phyloP scores from a whole-genome alignment of 352 stramenopile species.

The Aphanomyces stellatus region DNA sequence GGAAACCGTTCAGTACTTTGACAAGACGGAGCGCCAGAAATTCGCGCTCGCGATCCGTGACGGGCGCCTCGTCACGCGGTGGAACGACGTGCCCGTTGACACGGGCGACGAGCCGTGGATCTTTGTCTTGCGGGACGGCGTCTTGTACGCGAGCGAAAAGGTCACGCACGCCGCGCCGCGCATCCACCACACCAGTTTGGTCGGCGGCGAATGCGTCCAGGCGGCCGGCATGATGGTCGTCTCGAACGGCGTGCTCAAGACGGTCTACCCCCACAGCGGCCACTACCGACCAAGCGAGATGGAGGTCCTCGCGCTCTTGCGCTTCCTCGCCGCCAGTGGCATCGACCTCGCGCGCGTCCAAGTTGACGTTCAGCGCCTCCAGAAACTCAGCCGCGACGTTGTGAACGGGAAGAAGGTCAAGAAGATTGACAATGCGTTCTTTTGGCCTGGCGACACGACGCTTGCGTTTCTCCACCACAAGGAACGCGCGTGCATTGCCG shows the following conservation, averaged over 20 bases:
- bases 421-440: constrained; percentile 80
- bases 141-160: constrained; percentile 92
- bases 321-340: constrained; percentile 86
- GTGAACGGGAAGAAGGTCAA: constrained; percentile 59
- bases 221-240: constrained; percentile 96
- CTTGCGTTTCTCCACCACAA: constrained; percentile 71
- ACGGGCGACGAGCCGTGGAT: constrained; percentile 94
- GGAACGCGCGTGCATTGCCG: constrained; percentile 62
- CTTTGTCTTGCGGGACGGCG: constrained; percentile 92
- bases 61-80: constrained; percentile 53
- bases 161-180: constrained; percentile 89
- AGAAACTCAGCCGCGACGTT: constrained; percentile 90
- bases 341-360: constrained; percentile 86
- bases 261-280: constrained; percentile 95
- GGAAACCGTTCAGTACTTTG: constrained; percentile 94
- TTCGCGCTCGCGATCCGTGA: constrained; percentile 80
- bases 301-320: constrained; percentile 90
- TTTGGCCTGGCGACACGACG: constrained; percentile 68
- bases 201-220: constrained; percentile 93
- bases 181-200: constrained; percentile 98
- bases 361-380: constrained; percentile 94
- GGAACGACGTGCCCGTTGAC: constrained; percentile 65
- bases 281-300: constrained; percentile 95
- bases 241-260: constrained; percentile 82
- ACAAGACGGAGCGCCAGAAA: constrained; percentile 81